Base-by-base conservation (phyloP, 2,329 filamentous ascomycete genomes). In the Akanthomyces uredinophilus region DNA sequence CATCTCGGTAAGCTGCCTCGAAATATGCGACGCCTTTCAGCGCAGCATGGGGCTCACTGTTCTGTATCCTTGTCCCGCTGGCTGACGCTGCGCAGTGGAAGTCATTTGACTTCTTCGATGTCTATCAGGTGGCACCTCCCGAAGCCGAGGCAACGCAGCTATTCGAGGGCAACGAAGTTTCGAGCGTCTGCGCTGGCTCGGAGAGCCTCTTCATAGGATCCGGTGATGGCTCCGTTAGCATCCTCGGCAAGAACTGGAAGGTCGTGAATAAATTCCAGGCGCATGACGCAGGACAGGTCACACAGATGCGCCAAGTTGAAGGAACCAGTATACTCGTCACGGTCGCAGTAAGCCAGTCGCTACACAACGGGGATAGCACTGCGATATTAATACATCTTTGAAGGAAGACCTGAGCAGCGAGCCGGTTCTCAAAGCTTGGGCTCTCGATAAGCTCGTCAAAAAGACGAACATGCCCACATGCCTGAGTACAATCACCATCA, bases 101-200 rank as follows among this genome's bases (percentile, higher is more conserved):
- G 90, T 88, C 90, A 69, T 99, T 99, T 81, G 93, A 96, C 83
- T 99, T 99, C 87, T 98, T 99, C 85, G 92, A 97, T 78, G 92
- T 96, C 75, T 87, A 87, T 73, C 88, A 90, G 73, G 87, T 97
- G 75, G 87, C 89, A 72, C 83, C 93, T 70, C 84, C 84, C 68
- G 89, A 96, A 74, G 88, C 89, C 71, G 91, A 96, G 73, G 89
- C 87, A 73, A 86, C 87, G 68, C 83, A 87, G 71, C 83, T 92
- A 72, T 89, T 96, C 79, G 89, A 93, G 75, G 89, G 90, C 83
- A 86, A 84, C 73, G 91, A 92, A 68, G 87, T 96, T 63, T 90
- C 90, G 57, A 92, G 87, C 70, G 83, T 96, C 53, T 92, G 90
- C 72, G 90, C 93, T 35, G 94, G 94, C 44, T 92, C 92, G 60